Evolutionary conservation across 345 rosid species (phyloP).

Genomic region (Erysimum cheiranthoides): DNA sequence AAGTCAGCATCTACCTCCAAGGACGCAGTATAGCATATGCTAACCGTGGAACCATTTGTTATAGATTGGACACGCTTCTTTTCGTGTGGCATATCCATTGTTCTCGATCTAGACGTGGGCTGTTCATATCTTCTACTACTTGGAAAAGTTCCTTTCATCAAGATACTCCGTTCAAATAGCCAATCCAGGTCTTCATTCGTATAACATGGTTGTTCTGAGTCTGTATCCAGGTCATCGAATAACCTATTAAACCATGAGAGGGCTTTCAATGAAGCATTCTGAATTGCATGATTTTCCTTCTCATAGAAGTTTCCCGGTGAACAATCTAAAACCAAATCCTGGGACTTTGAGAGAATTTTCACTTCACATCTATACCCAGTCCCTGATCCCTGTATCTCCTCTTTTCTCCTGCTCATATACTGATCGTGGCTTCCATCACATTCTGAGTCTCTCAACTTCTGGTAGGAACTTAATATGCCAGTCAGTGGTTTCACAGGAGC

Average conservation of each 20-base stretch:
- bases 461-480: slow-evolving; percentile 47
- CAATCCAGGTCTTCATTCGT: slow-evolving; percentile 46
- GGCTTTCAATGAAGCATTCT: slow-evolving; percentile 70
- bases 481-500: slow-evolving; percentile 48
- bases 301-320: slow-evolving; percentile 54
- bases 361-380: slow-evolving; percentile 59
- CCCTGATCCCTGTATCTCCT: slow-evolving; percentile 41
- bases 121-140: slow-evolving; percentile 42
- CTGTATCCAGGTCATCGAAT: slow-evolving; percentile 50
- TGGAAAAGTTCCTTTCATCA: slow-evolving; percentile 26
- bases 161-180: not conserved
- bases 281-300: slow-evolving; percentile 66
- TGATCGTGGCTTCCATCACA: slow-evolving; percentile 32
- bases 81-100: slow-evolving; percentile 17
- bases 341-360: slow-evolving; percentile 63
- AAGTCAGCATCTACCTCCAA: slow-evolving; percentile 46
- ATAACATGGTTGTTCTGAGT: slow-evolving; percentile 49
- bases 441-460: slow-evolving; percentile 53
- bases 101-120: slow-evolving; percentile 32
- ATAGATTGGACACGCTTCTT: slow-evolving; percentile 41
- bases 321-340: slow-evolving; percentile 65
- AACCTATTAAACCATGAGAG: slow-evolving; percentile 65
- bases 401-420: not conserved
- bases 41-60: slow-evolving; percentile 61
- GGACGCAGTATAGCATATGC: slow-evolving; percentile 59